A percentile compares a stretch with the other conserved stretches of the same genome.
Conservation (phyloP, 2,329 filamentous ascomycete genomes). For the Fonsecaea monophora region DNA sequence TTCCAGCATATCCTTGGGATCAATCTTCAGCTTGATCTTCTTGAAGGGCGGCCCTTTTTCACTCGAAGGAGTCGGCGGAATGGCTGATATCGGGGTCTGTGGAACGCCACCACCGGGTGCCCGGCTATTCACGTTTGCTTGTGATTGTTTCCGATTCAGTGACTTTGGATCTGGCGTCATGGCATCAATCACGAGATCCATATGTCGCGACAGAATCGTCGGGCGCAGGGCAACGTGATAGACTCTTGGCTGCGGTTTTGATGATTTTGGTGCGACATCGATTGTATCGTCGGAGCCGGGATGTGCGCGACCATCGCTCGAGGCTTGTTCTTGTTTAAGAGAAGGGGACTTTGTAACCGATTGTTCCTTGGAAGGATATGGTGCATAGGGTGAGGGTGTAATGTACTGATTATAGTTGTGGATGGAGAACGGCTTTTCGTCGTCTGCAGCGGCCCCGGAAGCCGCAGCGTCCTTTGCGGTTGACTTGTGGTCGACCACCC, state of each 20-base stretch:
- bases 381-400: slow-evolving; percentile 84
- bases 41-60: slow-evolving; percentile 64
- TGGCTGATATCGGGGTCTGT: slow-evolving; percentile 68
- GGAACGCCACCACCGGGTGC: slow-evolving; percentile 59
- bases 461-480: slow-evolving; percentile 65
- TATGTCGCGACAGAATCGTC: slow-evolving; percentile 75
- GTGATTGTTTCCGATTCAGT: slow-evolving; percentile 56
- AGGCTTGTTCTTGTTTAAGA: slow-evolving; percentile 34
- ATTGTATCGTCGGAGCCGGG: slow-evolving; percentile 31
- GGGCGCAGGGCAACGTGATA: slow-evolving; percentile 84
- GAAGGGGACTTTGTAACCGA: slow-evolving; percentile 37
- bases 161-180: slow-evolving; percentile 68
- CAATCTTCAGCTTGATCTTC: slow-evolving; percentile 78
- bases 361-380: slow-evolving; percentile 68
- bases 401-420: slow-evolving; percentile 91
- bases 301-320: slow-evolving; percentile 24
- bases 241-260: slow-evolving; percentile 62
- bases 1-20: slow-evolving; percentile 72
- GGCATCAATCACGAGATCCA: slow-evolving; percentile 77
- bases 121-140: slow-evolving; percentile 50
- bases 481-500: slow-evolving; percentile 87
- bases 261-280: slow-evolving; percentile 30
- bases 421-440: slow-evolving; percentile 78
- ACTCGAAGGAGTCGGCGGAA: slow-evolving; percentile 68
- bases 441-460: slow-evolving; percentile 62